These are phyloP conservation scores for Elsinoe necatrix DNA, from an alignment of 2,329 filamentous ascomycete species.

Conservation along the genomic window DNA sequence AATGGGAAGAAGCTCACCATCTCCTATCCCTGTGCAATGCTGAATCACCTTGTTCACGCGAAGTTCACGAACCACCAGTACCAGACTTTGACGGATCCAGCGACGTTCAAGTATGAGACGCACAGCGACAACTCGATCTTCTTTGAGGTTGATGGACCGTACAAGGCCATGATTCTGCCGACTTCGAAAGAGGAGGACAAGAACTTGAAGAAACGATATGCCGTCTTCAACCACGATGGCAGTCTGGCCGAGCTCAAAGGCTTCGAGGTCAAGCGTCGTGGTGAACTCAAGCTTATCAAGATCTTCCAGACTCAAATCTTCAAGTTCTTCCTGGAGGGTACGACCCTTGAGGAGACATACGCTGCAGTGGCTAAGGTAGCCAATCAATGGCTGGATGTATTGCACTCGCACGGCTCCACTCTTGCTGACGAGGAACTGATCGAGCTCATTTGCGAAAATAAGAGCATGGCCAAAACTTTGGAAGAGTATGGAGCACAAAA, in stretches of 20 bases:
- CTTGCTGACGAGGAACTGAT: conserved; percentile 95
- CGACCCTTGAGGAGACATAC: conserved; percentile 82
- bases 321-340: conserved; percentile 95
- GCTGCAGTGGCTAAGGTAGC: conserved; percentile 85
- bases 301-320: conserved; percentile 99
- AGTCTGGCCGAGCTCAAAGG: conserved; percentile 92
- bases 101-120: conserved; percentile 83
- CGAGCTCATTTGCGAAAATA: conserved; percentile 98
- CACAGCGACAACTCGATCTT: conserved; percentile 99
- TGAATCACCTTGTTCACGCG: conserved; percentile 92
- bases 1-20: conserved; percentile 95
- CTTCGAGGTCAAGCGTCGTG: conserved; percentile 94
- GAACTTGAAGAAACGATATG: conserved; percentile 98
- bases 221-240: conserved; percentile 97
- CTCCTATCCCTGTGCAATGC: conserved; percentile 97
- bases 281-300: conserved; percentile 98
- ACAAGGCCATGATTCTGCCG: conserved; percentile 92
- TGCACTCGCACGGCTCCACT: conserved; percentile 79
- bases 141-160: conserved; percentile 97
- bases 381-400: conserved; percentile 91
- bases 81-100: conserved; percentile 72
- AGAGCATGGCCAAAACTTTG: conserved; percentile 93
- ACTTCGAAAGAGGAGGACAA: conserved; percentile 99
- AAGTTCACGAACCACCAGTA: conserved; percentile 97
- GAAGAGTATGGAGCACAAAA: conserved; percentile 95